Conservation (phyloP, 257 asterid species). For the Ehretia macrophylla region DNA sequence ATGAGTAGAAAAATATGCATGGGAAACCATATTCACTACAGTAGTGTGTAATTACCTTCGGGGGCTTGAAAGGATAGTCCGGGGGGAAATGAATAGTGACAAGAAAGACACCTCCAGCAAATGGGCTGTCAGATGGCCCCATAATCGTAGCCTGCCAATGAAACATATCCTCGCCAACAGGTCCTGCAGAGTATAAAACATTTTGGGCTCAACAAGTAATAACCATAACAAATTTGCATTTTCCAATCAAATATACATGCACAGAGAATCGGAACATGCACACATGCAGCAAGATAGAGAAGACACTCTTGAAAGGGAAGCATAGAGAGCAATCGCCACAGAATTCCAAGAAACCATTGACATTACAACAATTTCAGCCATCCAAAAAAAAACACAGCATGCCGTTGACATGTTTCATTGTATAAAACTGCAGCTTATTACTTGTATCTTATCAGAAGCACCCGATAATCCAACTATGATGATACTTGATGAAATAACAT, state of each 20-base stretch:
- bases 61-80: conserved; percentile 84
- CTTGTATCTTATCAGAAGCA: no score
- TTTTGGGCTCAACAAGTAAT: not conserved
- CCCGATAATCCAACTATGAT: no score
- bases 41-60: conserved; percentile 64
- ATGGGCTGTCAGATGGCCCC: conserved; percentile 85
- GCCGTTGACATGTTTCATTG: no score
- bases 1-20: no score
- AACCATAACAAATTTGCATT: not conserved
- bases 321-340: not conserved
- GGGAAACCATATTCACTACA: no score
- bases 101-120: conserved; percentile 65
- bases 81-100: conserved; percentile 73
- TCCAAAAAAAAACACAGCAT: no score
- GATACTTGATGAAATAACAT: no score
- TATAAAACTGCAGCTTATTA: no score
- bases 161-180: conserved; percentile 74
- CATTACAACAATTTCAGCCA: not conserved
- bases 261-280: not conserved
- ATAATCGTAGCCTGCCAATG: conserved; percentile 83
- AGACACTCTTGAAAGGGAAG: not conserved
- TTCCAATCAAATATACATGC: conserved; percentile 4
- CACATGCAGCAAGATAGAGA: not conserved
- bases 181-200: conserved; percentile 36
- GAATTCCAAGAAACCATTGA: not conserved